Base-by-base conservation (phyloP, 2,329 filamentous ascomycete genomes). In the Phoma sp. region DNA sequence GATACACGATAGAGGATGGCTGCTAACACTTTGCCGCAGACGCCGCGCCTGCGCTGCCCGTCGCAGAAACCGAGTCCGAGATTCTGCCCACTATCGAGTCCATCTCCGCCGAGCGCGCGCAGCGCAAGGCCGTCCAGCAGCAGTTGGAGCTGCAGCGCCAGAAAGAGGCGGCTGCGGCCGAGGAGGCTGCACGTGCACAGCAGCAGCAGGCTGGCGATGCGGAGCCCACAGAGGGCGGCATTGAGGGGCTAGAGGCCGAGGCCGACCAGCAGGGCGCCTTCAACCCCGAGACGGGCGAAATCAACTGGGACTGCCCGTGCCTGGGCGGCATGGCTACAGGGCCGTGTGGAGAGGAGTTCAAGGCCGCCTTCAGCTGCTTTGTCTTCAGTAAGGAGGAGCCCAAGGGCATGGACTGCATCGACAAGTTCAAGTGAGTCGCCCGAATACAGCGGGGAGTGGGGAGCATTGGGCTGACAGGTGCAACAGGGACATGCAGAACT, bases 301-400 rank as follows among this genome's bases (percentile, higher is more conserved):
- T 99, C 79, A 99, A 99, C 82, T 99, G 95, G 95, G 95, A 98
- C 75, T 99, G 95, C 77, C 95, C 95, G 13, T 99, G 95, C 75
- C 80, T 99, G 30, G 95, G 95, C 43, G 95, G 95, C 47, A 99
- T 99, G 95, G 95, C 95, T 7, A 80, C 96, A 71, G 95, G 95
- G 0, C 95, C 95, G 48, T 99, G 95, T 73, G 95, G 95, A 42
- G 91, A 96, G 73, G 88, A 98, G 70, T 99, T 99, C 84, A 92
- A 89, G 80, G 87, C 88, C 23, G 95, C 95, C 0, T 99, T 99
- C 70, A 96, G 92, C 84, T 99, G 95, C 80, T 99, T 99, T 70
- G 92, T 99, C n/a, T 95, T 88, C 79, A 96, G 91, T 3, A 87
- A 86, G 37, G 91, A 96, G 73, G 95, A 99, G 73, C 93, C 93